These are phyloP conservation scores for Hanseniaspora taiwanica DNA, from an alignment of 805 yeast species.

Conservation along the genomic window DNA sequence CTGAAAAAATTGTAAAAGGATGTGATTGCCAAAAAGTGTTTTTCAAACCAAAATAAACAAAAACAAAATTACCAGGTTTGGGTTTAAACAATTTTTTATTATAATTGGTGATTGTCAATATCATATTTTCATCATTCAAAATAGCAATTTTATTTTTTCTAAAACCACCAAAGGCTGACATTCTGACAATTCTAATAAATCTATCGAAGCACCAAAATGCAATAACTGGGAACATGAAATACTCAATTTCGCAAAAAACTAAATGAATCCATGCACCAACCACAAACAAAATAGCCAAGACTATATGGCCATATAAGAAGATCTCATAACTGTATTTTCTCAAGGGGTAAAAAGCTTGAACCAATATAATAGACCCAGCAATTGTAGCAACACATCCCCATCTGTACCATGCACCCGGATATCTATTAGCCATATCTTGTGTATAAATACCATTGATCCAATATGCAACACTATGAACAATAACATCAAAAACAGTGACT, in stretches of 20 bases:
- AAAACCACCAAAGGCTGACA: slow-evolving; percentile 16
- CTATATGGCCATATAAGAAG: slow-evolving; percentile 31
- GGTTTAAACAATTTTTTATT: slow-evolving; percentile 4
- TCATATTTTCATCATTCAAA: slow-evolving; percentile 1
- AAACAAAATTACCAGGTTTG: slow-evolving; percentile 4
- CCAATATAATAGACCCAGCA: slow-evolving; percentile 24
- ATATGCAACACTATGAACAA: slow-evolving; percentile 8
- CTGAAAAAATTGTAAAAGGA: slow-evolving; percentile 4
- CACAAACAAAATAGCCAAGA: slow-evolving; percentile 31
- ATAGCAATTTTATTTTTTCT: slow-evolving; percentile 2
- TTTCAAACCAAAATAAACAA: slow-evolving; percentile 2
- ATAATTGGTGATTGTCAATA: slow-evolving; percentile 3
- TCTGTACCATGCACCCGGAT: slow-evolving; percentile 22
- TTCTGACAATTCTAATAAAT: slow-evolving; percentile 32
- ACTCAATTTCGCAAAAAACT: slow-evolving; percentile 32
- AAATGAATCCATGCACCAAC: slow-evolving; percentile 35
- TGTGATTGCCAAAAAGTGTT: slow-evolving; percentile 6
- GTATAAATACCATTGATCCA: slow-evolving; percentile 1
- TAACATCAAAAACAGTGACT: slow-evolving; percentile 16
- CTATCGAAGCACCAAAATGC: slow-evolving; percentile 63
- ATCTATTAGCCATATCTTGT: background rate
- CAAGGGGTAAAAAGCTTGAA: slow-evolving; percentile 31
- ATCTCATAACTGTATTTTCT: slow-evolving; percentile 36
- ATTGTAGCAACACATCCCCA: slow-evolving; percentile 13
- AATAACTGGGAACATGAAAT: slow-evolving; percentile 36